phyloP scores from a whole-genome alignment of 2,329 filamentous ascomycete genomes.

The Neocatenulostroma microsporum region DNA sequence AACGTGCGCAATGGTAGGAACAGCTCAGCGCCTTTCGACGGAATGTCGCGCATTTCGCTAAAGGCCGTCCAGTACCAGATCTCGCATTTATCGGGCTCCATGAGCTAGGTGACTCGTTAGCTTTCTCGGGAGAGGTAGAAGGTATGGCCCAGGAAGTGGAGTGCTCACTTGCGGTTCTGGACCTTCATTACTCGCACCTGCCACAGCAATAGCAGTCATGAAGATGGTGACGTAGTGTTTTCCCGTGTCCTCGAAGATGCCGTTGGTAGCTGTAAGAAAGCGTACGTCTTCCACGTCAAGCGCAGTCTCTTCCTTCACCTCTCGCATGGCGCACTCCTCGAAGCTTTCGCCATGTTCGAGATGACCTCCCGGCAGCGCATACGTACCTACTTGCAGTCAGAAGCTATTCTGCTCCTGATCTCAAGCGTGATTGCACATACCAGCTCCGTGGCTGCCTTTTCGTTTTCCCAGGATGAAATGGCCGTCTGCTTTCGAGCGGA shows the following conservation, averaged over 20 bases:
- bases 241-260: slow-evolving; percentile 50
- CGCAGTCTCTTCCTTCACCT: slow-evolving; percentile 64
- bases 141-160: too few species aligned
- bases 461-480: slow-evolving; percentile 43
- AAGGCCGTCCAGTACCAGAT: slow-evolving; percentile 48
- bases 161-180: slow-evolving; percentile 1
- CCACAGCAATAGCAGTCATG: slow-evolving; percentile 43
- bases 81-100: slow-evolving; percentile 49
- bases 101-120: slow-evolving; percentile 20
- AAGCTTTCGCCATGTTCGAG: slow-evolving; percentile 61
- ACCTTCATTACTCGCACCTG: slow-evolving; percentile 44
- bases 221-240: slow-evolving; percentile 74
- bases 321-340: slow-evolving; percentile 56
- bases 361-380: slow-evolving; percentile 61
- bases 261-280: slow-evolving; percentile 58
- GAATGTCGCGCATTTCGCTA: slow-evolving; percentile 20
- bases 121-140: too few species aligned
- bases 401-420: too few species aligned
- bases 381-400: slow-evolving; percentile 14
- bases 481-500: slow-evolving; percentile 21
- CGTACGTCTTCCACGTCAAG: slow-evolving; percentile 47
- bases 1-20: slow-evolving; percentile 45
- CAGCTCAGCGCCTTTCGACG: slow-evolving; percentile 26
- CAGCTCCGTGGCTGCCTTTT: slow-evolving; percentile 41
- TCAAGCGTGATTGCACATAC: too few species aligned